A percentile compares a stretch with the other conserved stretches of the same genome.
Conservation (phyloP, 176 grass and related monocot genomes). For the Dactylis glomerata region DNA sequence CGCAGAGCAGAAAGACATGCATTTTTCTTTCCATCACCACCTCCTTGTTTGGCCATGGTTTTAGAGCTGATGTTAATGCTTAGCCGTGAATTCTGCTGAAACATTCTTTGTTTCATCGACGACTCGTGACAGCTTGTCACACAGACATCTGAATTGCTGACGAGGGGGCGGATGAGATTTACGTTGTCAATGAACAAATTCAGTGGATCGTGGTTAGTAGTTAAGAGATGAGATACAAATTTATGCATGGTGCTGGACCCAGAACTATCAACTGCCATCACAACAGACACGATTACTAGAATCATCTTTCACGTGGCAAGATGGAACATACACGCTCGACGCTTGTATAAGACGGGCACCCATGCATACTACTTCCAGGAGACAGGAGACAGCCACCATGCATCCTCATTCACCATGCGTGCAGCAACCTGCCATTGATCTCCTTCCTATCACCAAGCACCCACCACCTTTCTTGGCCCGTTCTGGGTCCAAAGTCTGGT, state of each 20-base stretch:
- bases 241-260: too few relatives aligned
- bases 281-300: too few relatives aligned
- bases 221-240: too few relatives aligned
- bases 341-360: too few relatives aligned
- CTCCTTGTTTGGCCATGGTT: background rate
- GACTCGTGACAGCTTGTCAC: background rate
- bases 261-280: too few relatives aligned
- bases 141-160: background rate
- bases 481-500: background rate
- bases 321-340: too few relatives aligned
- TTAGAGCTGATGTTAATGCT: background rate
- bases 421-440: background rate
- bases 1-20: background rate
- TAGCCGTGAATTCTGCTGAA: background rate
- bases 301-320: too few relatives aligned
- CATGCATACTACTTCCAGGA: background rate
- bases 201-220: too few relatives aligned
- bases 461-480: background rate
- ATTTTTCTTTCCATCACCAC: background rate
- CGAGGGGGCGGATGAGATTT: background rate
- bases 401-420: background rate
- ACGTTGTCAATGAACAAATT: too few relatives aligned
- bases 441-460: background rate
- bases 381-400: background rate
- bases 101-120: background rate